Base-by-base conservation (phyloP, 306 rosid species). In the Geum urbanum region DNA sequence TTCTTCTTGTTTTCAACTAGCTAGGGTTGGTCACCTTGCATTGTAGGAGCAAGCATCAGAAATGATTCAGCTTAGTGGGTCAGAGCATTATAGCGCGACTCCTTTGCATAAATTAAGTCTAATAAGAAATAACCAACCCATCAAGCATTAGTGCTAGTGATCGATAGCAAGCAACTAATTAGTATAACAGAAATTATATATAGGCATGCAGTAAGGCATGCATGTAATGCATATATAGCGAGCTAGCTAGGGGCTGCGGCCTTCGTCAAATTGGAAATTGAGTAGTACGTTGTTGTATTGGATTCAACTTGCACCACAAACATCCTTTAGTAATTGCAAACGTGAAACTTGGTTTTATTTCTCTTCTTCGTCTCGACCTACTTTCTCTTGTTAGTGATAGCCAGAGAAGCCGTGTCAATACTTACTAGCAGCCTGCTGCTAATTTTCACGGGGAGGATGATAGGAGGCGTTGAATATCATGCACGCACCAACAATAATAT, bases 251-350 rank as follows among this genome's bases (percentile, higher is more conserved):
- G 58, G 58, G n/a, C n/a, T n/a, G n/a, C 32, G 18, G 58, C 58
- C 32, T 53, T 55, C 61, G 61, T 57, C 63, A 27, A 57, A 27
- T 13, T 57, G 43, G 63, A 57, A 57, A 57, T 57, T 10, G 63
- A 57, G 63, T 57, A 57, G 18, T 0, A 2, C n/a, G n/a, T n/a
- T n/a, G 13, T 57, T 15, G 59, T 54, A 20, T 54, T 54, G 35
- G 61, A 55, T 22, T 55, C 39, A 7, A 11, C 9, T 20, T 55
- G 61, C 3, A 22, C 61, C 20, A 50, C 20, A 50, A 9, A 55
- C 61, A 55, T 55, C 37, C 61, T 9, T 55, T 11, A 55, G 39
- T 55, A 35, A 55, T 55, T 55, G 61, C 61, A 55, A 55, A 55
- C 61, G 61, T 55, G 22, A 13, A 10, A 20, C 1, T 55, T 1